phyloP scores from a whole-genome alignment of 352 stramenopile genomes.

The Globisporangium abappressorium region DNA sequence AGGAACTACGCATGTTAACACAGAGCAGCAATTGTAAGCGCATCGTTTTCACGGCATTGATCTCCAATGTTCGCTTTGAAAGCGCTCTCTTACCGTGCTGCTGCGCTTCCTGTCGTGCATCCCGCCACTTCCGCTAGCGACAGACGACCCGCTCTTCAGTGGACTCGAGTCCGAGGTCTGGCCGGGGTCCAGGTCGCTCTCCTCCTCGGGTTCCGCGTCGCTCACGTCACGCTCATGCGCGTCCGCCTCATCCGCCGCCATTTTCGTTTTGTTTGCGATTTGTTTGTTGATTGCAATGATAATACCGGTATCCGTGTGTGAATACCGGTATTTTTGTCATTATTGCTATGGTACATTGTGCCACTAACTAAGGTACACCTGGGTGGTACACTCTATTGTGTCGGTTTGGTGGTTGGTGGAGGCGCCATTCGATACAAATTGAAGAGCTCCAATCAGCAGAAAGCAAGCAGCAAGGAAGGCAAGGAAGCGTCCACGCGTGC shows the following conservation, averaged over 20 bases:
- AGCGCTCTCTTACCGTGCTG: slow-evolving; percentile 3
- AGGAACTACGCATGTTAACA: not conserved
- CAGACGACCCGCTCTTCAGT: slow-evolving; percentile 9
- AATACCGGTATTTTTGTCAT: not conserved
- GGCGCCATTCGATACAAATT: slow-evolving; percentile 4
- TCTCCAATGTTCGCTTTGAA: not conserved
- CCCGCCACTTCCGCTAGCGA: not conserved
- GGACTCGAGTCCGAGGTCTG: slow-evolving; percentile 15
- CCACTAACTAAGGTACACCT: not conserved
- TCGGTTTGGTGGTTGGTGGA: slow-evolving; percentile 11
- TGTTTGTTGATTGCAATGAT: not conserved
- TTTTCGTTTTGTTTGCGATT: slow-evolving; percentile 4
- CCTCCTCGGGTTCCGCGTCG: slow-evolving; percentile 18
- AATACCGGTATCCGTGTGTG: not conserved
- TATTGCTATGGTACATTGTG: not conserved
- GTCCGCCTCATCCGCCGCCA: slow-evolving; percentile 7
- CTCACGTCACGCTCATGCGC: not conserved
- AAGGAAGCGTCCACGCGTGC: not conserved
- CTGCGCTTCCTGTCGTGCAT: slow-evolving; percentile 17
- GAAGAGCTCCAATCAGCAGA: slow-evolving; percentile 1
- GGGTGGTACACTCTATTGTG: not conserved
- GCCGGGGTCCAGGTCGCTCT: slow-evolving; percentile 10
- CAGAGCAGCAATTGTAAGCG: not conserved
- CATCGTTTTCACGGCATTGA: not conserved
- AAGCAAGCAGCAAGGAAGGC: not conserved